Base-by-base conservation (phyloP, 2,329 filamentous ascomycete species). In the Phoma herbarum region DNA sequence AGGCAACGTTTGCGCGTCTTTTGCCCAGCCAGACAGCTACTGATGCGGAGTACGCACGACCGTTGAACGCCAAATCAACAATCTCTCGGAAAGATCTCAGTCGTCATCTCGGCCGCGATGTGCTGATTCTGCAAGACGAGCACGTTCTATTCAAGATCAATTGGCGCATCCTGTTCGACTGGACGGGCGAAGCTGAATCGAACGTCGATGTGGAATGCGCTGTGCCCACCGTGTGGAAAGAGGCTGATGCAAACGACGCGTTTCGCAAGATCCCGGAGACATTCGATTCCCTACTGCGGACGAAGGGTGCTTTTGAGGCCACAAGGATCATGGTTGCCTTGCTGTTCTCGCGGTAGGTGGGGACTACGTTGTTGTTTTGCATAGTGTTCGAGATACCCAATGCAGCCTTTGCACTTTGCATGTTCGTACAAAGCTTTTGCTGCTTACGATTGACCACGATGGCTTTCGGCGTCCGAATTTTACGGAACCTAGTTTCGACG, bases 131-230 rank as follows among this genome's bases (percentile, higher is more conserved):
- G 53, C 75, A 47, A 72, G 73, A 78, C 0, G 70, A 73, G 1
- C 60, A 77, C 10, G 78, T 83, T 2, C 72, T 79, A 11, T 54
- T 88, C 4, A 82, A 85, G 25, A 76, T 91, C 1, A 79, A 82
- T 56, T 92, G 89, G 89, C 79, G 75, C 45, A 86, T 90, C 42
- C 75, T 77, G 2, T 90, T 91, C 67, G 89, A 91, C 73, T 91
- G 88, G 89, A 88, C 88, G 0, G 89, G 89, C 6, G 89, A 91
- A 69, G 88, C 87, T 4, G 83, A 84, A 67, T 90, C 84, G 64
- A 79, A 79, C 43, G 75, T 91, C 16, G 78, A 77, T 4, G 79
- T 88, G 11, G 71, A 85, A 61, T 78, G 86, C 2, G 83, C 84
- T 4, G 78, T 87, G 39, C 88, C 89, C 0, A 81, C 79, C 8